Percentiles rank a stretch among this genome's conserved stretches.
Conservation (phyloP, 257 asterid genomes). For the Fraxinus pennsylvanica region DNA sequence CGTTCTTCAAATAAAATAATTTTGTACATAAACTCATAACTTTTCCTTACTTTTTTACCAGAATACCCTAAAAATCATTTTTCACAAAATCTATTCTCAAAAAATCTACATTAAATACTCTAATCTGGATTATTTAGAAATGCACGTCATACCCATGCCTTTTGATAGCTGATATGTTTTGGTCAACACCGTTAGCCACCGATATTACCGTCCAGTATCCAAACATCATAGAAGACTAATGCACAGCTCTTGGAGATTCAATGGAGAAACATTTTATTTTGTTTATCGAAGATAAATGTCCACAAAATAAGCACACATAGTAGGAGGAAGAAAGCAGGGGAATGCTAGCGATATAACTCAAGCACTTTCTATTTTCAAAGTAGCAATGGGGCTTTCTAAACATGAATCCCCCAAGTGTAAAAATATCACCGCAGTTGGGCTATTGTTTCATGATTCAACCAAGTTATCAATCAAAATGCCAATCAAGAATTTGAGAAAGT, state of each 20-base stretch:
- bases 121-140: too few relatives aligned
- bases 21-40: too few relatives aligned
- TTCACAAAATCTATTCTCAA: too few relatives aligned
- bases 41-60: too few relatives aligned
- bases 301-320: neutral
- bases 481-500: neutral
- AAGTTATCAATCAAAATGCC: neutral
- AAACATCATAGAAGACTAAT: neutral
- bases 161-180: too few relatives aligned
- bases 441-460: neutral
- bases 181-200: too few relatives aligned
- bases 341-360: neutral
- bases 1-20: too few relatives aligned
- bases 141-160: too few relatives aligned
- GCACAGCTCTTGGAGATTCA: neutral
- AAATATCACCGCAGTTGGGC: neutral
- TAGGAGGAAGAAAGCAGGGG: neutral
- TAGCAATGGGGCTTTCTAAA: constrained; percentile 11
- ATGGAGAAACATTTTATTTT: neutral
- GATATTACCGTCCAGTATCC: neutral
- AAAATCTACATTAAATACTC: too few relatives aligned
- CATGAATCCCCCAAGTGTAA: constrained; percentile 11
- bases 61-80: too few relatives aligned
- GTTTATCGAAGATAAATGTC: neutral
- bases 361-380: neutral